These are phyloP conservation scores for Candida ipomoeae DNA, from an alignment of 805 yeast species.

Conservation along the genomic window DNA sequence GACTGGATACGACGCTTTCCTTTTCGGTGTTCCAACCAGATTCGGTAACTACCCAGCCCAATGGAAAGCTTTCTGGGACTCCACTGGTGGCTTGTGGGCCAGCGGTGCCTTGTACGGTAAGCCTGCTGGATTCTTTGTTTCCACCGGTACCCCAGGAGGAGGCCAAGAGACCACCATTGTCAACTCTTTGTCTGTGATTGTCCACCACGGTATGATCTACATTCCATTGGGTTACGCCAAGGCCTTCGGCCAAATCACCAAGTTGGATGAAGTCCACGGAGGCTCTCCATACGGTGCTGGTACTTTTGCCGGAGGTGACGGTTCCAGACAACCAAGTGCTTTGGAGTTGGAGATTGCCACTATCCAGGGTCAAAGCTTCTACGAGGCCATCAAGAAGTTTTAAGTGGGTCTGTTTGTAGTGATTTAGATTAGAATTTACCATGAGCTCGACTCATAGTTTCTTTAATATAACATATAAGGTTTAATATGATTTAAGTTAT, in stretches of 20 bases:
- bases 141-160: conserved; percentile 76
- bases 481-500: no score
- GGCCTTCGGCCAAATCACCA: conserved; percentile 17
- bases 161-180: conserved; percentile 30
- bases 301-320: conserved; percentile 18
- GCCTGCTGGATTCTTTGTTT: conserved; percentile 66
- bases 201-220: conserved; percentile 21
- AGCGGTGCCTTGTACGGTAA: conserved; percentile 68
- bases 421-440: neutral
- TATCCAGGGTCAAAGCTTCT: conserved; percentile 19
- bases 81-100: conserved; percentile 80
- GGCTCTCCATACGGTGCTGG: conserved; percentile 21
- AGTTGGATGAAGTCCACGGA: conserved; percentile 18
- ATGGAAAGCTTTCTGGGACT: conserved; percentile 70
- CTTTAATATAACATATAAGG: no score
- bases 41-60: conserved; percentile 80
- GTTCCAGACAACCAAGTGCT: conserved; percentile 19
- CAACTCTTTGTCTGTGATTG: conserved; percentile 18
- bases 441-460: neutral
- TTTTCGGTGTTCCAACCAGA: conserved; percentile 86
- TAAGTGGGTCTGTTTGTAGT: conserved; percentile 1
- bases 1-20: conserved; percentile 66
- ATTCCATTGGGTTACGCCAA: conserved; percentile 21
- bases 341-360: conserved; percentile 21
- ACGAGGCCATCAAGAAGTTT: conserved; percentile 18